Base-by-base conservation (phyloP, 1,284 basidiomycete species). In the Pseudozyma flocculosa region DNA sequence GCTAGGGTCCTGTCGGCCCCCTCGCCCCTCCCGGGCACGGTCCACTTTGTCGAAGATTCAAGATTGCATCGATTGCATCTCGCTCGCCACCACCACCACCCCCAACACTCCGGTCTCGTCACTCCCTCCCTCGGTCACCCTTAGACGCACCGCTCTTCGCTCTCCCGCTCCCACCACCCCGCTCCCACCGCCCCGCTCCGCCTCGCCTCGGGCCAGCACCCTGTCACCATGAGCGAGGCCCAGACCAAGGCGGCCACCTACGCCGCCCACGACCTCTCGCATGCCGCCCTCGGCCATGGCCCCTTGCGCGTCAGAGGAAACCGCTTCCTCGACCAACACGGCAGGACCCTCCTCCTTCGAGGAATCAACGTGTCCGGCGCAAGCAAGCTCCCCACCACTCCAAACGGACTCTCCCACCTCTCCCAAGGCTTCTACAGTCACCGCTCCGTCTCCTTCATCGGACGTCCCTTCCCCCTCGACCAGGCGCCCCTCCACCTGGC, bases 311-410 rank as follows among this genome's bases (percentile, higher is more conserved):
- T 66, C 7, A 22, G 45, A 2, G 54, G 64, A 4, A 48, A 63
- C 14, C 71, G 70, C 39, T 76, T 80, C 42, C 43, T 68, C 22
- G 79, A 80, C 45, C 44, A 46, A 11, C 47, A 60, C 50, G 70
- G 71, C 3, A 72, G 80, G 3, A 54, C 72, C 15, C 40, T 81
- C 18, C 71, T 75, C 21, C 65, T 81, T 3, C 74, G 76, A 19
- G 80, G 80, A 9, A 59, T 74, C 30, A 80, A 79, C 43, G 56
- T 81, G 0, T 70, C 72, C 10, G 80, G 79, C 2, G 64, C 72
- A 2, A 73, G 65, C 62, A 81, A 81, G 58, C 62, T 80, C 5
- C 56, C 64, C 5, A 38, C 53, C 9, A 40, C 42, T 1, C 64
- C 65, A n/a, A 57, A 66, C 38, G 64, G 64, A 2, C 54, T 68